These are phyloP conservation scores for Pseudohalonectria lignicola DNA, from an alignment of 2,329 filamentous ascomycete species.

Conservation along the genomic window DNA sequence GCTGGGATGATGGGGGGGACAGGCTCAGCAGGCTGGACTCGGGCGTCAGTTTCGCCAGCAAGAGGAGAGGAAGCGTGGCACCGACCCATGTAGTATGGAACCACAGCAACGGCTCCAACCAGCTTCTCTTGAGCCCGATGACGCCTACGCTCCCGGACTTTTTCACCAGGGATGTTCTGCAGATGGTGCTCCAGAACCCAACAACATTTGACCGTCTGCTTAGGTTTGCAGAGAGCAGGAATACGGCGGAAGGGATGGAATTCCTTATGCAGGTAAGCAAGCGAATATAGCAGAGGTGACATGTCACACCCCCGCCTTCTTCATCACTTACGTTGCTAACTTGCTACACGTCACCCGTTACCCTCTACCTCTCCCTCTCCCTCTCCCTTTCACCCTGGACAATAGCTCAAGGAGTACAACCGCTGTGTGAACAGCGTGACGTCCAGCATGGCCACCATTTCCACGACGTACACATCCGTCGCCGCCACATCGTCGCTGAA, in stretches of 20 bases:
- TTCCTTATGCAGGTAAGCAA: slow-evolving; percentile 34
- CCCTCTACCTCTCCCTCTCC: slow-evolving; percentile 5
- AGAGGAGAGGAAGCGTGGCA: too few species aligned
- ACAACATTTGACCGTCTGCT: slow-evolving; percentile 32
- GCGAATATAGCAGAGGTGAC: too few species aligned
- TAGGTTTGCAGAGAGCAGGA: slow-evolving; percentile 34
- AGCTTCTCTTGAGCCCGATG: too few species aligned
- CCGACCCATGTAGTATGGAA: too few species aligned
- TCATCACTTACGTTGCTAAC: too few species aligned
- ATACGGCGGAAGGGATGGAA: slow-evolving; percentile 37
- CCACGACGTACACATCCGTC: slow-evolving; percentile 21
- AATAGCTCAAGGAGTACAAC: slow-evolving; percentile 34
- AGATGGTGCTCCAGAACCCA: slow-evolving; percentile 36
- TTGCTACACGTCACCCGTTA: too few species aligned
- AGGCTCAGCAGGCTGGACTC: too few species aligned
- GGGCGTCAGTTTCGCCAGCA: background rate
- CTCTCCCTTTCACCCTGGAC: too few species aligned
- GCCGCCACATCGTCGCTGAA: slow-evolving; percentile 28
- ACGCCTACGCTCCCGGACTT: slow-evolving; percentile 39
- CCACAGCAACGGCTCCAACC: too few species aligned
- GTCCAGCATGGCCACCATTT: slow-evolving; percentile 22
- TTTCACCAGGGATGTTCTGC: slow-evolving; percentile 36
- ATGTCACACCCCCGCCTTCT: too few species aligned
- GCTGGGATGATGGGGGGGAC: too few species aligned
- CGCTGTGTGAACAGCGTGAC: slow-evolving; percentile 26